These are phyloP conservation scores for Taxillus chinensis DNA, from an alignment of 164 flowering plant genomes.

Conservation along the genomic window DNA sequence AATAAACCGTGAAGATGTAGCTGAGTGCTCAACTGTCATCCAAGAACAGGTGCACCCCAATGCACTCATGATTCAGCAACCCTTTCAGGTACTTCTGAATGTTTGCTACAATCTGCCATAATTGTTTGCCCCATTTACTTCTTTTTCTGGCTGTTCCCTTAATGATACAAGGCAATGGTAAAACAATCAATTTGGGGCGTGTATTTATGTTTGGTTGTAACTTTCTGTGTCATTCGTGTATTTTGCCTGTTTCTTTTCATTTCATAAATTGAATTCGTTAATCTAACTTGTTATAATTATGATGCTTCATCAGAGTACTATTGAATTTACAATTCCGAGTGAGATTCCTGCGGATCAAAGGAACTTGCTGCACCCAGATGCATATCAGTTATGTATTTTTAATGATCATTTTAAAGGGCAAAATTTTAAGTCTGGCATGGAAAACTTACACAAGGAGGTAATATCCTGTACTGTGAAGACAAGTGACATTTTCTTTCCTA, in stretches of 20 bases:
- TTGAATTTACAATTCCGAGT: slow-evolving; percentile 14
- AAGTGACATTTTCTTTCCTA: not conserved
- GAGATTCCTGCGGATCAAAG: slow-evolving; percentile 17
- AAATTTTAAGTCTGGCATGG: slow-evolving; percentile 62
- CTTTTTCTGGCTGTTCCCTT: not conserved
- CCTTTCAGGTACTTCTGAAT: slow-evolving; percentile 17
- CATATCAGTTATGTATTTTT: slow-evolving; percentile 23
- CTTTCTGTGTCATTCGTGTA: not conserved
- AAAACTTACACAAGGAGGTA: slow-evolving; percentile 73
- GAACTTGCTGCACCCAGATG: slow-evolving; percentile 13
- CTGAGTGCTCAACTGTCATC: slow-evolving; percentile 8
- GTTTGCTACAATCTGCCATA: not conserved
- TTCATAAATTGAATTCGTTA: not conserved
- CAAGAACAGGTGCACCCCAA: slow-evolving; percentile 15
- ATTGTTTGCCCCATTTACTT: not conserved
- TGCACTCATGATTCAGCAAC: slow-evolving; percentile 8
- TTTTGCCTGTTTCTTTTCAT: not conserved
- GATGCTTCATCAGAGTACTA: slow-evolving; percentile 23
- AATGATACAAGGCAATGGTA: too few species aligned
- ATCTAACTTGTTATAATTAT: not conserved
- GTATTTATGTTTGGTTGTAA: not conserved
- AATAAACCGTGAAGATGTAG: slow-evolving; percentile 10
- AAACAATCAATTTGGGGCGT: not conserved
- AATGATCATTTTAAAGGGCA: slow-evolving; percentile 29
- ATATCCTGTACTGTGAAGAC: slow-evolving; percentile 1